These are phyloP conservation scores for Bacidia gigantensis DNA, from an alignment of 495 filamentous ascomycete species.

Conservation along the genomic window DNA sequence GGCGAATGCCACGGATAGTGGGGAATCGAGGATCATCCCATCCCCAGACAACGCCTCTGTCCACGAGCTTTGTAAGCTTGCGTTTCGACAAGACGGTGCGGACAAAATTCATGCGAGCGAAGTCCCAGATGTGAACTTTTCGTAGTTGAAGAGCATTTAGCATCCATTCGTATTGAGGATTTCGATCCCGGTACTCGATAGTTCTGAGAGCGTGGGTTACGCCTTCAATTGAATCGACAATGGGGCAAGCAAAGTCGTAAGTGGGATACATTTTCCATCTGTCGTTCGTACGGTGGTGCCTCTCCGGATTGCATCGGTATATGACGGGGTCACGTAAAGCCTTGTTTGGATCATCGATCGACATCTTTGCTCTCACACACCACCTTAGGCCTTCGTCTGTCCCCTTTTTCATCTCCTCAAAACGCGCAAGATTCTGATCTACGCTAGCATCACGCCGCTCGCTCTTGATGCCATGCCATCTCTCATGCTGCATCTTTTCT, in stretches of 20 bases:
- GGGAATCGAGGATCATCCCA: conserved; percentile 96
- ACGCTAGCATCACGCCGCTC: conserved; percentile 59
- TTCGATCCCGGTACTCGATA: conserved; percentile 94
- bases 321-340: conserved; percentile 85
- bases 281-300: conserved; percentile 78
- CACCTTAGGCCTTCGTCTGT: conserved; percentile 61
- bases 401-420: conserved; percentile 81
- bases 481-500: conserved; percentile 68
- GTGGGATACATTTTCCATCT: conserved; percentile 94
- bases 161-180: conserved; percentile 97
- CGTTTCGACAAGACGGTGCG: conserved; percentile 83
- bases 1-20: conserved; percentile 74
- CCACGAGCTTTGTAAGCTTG: conserved; percentile 88
- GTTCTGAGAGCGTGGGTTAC: conserved; percentile 92
- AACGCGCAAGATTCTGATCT: conserved; percentile 66
- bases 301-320: conserved; percentile 68
- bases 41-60: conserved; percentile 72
- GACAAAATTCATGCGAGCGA: conserved; percentile 92
- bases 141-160: conserved; percentile 72
- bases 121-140: conserved; percentile 91
- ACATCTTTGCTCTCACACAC: conserved; percentile 85
- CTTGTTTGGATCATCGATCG: conserved; percentile 31
- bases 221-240: conserved; percentile 81
- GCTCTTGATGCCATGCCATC: conserved; percentile 62
- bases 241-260: conserved; percentile 87